Conservation (phyloP, 306 rosid species). For the Vicia sativa region DNA sequence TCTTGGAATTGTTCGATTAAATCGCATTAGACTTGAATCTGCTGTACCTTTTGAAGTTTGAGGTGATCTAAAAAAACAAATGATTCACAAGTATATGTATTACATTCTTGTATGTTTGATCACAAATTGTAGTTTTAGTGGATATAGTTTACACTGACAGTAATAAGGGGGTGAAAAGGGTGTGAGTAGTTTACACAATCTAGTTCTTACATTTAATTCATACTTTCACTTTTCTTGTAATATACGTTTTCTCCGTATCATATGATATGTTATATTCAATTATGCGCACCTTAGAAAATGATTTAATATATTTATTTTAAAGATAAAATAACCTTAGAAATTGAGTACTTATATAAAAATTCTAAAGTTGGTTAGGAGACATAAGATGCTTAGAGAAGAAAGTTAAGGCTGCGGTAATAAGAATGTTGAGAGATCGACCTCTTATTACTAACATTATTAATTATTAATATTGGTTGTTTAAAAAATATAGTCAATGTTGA, state of each 20-base stretch:
- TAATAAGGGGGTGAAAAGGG: too few species aligned
- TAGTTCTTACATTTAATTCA: not conserved
- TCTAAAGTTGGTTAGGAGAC: too few species aligned
- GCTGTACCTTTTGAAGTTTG: constrained; percentile 57
- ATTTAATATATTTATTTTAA: too few species aligned
- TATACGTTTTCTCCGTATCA: too few species aligned
- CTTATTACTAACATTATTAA: too few species aligned
- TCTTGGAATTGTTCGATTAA: constrained; percentile 88
- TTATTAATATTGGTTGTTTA: too few species aligned
- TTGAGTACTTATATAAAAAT: too few species aligned
- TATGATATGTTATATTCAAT: not conserved
- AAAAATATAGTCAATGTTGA: too few species aligned
- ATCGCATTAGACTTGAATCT: constrained; percentile 66
- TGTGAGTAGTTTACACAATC: not conserved
- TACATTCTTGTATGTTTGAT: not conserved
- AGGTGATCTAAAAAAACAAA: constrained; percentile 33
- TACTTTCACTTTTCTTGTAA: not conserved
- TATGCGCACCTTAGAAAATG: not conserved
- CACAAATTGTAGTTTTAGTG: constrained; percentile 5
- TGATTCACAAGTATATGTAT: not conserved
- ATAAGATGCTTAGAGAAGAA: too few species aligned
- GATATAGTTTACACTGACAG: not conserved
- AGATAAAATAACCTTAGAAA: not conserved
- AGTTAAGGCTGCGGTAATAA: too few species aligned
- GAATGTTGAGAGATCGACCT: too few species aligned